These are phyloP conservation scores for Globisporangium uncinulatum DNA, from an alignment of 352 stramenopile genomes.

Conservation along the genomic window DNA sequence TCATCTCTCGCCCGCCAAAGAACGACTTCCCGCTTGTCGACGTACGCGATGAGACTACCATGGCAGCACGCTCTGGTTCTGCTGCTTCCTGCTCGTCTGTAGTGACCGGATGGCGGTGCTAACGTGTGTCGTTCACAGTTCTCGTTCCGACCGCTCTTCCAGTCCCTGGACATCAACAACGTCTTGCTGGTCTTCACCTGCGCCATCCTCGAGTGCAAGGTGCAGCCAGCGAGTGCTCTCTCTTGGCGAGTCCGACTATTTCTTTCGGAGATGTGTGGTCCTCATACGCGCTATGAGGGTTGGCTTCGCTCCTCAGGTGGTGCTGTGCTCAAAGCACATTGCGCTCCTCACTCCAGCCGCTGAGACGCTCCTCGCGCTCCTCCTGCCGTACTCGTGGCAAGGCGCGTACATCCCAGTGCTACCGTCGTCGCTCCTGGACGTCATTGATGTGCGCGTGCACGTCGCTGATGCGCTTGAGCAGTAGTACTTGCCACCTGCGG, in stretches of 20 bases:
- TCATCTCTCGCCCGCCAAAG: constrained; percentile 80
- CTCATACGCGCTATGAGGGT: neutral
- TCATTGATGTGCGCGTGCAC: constrained; percentile 81
- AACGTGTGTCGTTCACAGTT: constrained; percentile 43
- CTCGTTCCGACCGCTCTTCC: constrained; percentile 92
- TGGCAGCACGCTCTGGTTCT: neutral
- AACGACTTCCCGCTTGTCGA: constrained; percentile 92
- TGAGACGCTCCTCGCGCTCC: constrained; percentile 87
- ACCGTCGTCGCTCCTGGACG: constrained; percentile 87
- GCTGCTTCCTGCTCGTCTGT: neutral
- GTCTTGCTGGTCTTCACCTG: constrained; percentile 89
- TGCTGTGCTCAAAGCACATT: constrained; percentile 88
- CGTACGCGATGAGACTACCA: constrained; percentile 20
- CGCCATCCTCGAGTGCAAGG: constrained; percentile 87
- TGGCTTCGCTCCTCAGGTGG: constrained; percentile 46
- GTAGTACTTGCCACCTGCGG: neutral
- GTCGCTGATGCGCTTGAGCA: neutral
- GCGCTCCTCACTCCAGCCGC: constrained; percentile 87
- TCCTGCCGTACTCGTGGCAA: constrained; percentile 95
- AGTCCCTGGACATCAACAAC: constrained; percentile 89
- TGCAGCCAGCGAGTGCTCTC: constrained; percentile 7
- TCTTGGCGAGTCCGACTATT: too few relatives aligned
- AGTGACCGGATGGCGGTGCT: too few relatives aligned
- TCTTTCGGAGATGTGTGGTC: neutral
- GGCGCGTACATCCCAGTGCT: constrained; percentile 93